These are phyloP conservation scores for Phoma sp. DNA, from an alignment of 2,329 filamentous ascomycete species.

Conservation along the genomic window DNA sequence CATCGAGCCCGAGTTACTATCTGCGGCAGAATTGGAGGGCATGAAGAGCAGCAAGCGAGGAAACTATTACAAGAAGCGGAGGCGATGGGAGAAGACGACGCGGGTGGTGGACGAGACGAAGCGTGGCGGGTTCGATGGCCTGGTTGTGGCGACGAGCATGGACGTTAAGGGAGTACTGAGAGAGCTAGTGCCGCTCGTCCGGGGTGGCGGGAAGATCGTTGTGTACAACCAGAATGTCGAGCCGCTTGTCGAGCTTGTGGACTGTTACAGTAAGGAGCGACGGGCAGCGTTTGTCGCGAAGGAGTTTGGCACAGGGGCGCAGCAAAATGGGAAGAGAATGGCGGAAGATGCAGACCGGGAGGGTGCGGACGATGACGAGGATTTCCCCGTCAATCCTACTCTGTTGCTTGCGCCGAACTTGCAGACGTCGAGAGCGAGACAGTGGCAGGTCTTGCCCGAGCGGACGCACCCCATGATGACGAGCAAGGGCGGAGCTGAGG, in stretches of 20 bases:
- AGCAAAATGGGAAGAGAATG: slow-evolving; percentile 21
- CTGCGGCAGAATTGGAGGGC: slow-evolving; percentile 66
- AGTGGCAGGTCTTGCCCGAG: slow-evolving; percentile 91
- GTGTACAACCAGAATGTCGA: slow-evolving; percentile 85
- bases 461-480: slow-evolving; percentile 96
- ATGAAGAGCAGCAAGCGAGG: slow-evolving; percentile 85
- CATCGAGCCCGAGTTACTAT: slow-evolving; percentile 65
- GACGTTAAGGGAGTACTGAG: slow-evolving; percentile 77
- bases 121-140: slow-evolving; percentile 78
- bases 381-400: slow-evolving; percentile 88
- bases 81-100: slow-evolving; percentile 76
- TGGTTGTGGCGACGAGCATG: slow-evolving; percentile 83
- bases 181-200: slow-evolving; percentile 77
- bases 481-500: slow-evolving; percentile 82
- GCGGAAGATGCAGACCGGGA: slow-evolving; percentile 19
- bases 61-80: slow-evolving; percentile 86
- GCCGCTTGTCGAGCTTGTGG: slow-evolving; percentile 75
- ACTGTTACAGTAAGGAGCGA: slow-evolving; percentile 82
- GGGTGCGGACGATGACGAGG: slow-evolving; percentile 51
- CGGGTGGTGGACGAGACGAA: slow-evolving; percentile 76
- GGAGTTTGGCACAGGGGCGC: slow-evolving; percentile 31
- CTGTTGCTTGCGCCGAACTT: slow-evolving; percentile 78
- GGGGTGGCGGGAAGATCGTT: slow-evolving; percentile 82
- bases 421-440: slow-evolving; percentile 77
- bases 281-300: slow-evolving; percentile 67